Base-by-base conservation (phyloP, 164 flowering plant species). In the Kingdonia uniflora region DNA sequence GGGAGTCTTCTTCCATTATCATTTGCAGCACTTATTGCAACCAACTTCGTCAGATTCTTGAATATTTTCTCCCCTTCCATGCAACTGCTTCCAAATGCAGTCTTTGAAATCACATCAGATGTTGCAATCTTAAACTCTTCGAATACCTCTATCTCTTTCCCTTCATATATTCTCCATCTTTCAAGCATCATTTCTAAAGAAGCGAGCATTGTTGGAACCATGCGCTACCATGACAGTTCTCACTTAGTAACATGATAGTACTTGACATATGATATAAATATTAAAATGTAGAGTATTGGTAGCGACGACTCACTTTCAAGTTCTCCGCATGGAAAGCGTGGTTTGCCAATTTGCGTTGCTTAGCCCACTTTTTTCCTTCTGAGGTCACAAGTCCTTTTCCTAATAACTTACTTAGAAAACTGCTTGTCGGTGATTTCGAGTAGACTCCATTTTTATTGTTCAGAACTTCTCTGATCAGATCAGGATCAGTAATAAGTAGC, bases 41-140 rank as follows among this genome's bases (percentile, higher is more conserved):
- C 52, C 60, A 76, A 21, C 33, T 55, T 39, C 12, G 14, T 59
- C 13, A 67, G 22, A 71, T 69, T 65, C 14, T 73, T 54, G 16
- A 79, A 74, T 17, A 74, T 75, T 2, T 61, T 56, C 62, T 71
- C 42, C 15, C 81, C 82, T 61, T 80, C 74, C 23, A 48, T 11
- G 42, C 66, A 74, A 49, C 65, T 77, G 61, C 76, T 77, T 19
- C 81, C 84, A 57, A 79, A 79, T 16, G 81, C 84, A 14, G 80
- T 73, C 58, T 61, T 70, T 38, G 82, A 73, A 37, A 77, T 75
- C 13, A 75, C 60, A 22, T 77, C 80, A 11, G 74, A 67, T 14
- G 85, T 73, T 39, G 78, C 57, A 2, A 68, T 6, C 42, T 56
- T 68, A 38, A 80, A 70, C 55, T 77, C 80, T 50, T 73, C 62